These are phyloP conservation scores for Penstemon newberryi DNA, from an alignment of 257 asterid species.

Conservation along the genomic window DNA sequence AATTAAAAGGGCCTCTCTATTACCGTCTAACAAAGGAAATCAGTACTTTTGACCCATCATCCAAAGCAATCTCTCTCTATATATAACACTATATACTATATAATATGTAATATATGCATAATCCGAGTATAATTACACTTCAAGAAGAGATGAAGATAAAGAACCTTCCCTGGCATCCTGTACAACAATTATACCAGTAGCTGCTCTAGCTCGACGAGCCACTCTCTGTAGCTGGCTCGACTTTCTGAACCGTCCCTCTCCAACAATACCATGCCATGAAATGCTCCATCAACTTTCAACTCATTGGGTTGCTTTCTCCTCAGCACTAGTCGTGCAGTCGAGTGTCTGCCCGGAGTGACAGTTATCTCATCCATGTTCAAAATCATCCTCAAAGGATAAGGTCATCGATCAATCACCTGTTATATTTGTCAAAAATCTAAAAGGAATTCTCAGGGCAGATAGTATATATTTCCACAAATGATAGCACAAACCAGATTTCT, in stretches of 20 bases:
- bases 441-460: constrained; percentile 40
- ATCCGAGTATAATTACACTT: constrained; percentile 44
- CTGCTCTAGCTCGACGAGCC: constrained; percentile 30
- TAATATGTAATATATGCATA: neutral
- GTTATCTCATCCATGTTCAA: constrained; percentile 35
- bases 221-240: constrained; percentile 24
- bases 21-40: neutral
- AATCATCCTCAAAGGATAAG: constrained; percentile 28
- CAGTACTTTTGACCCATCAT: constrained; percentile 25
- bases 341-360: constrained; percentile 38
- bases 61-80: constrained; percentile 20
- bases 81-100: too few species aligned
- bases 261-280: constrained; percentile 39
- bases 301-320: constrained; percentile 40
- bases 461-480: constrained; percentile 37
- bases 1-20: too few species aligned
- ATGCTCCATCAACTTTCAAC: constrained; percentile 34
- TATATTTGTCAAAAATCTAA: constrained; percentile 35
- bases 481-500: constrained; percentile 61
- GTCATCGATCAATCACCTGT: constrained; percentile 28
- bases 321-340: constrained; percentile 43
- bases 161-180: constrained; percentile 37
- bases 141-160: constrained; percentile 41
- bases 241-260: constrained; percentile 37
- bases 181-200: constrained; percentile 31